Evolutionary conservation across 768 basidiomycete genomes (phyloP).

Genomic region (Leccinum subtestaceum): DNA sequence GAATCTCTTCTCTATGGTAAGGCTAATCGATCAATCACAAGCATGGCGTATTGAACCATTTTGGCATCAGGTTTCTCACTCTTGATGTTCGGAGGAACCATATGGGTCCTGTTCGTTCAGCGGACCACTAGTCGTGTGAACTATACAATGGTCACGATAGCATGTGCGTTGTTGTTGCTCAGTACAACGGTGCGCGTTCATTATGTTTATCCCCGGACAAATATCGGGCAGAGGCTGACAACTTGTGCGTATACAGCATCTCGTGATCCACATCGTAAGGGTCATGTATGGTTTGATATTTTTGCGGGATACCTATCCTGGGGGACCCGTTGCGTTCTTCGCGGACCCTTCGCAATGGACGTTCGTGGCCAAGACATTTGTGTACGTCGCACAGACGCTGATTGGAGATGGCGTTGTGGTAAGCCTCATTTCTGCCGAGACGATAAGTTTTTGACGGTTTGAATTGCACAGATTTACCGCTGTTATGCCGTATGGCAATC

Average conservation of each 20-base stretch:
- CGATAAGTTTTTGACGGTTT: background rate
- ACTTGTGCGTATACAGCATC: background rate
- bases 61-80: background rate
- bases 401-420: background rate
- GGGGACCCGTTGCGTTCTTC: background rate
- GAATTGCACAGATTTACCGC: background rate
- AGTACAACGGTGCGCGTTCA: background rate
- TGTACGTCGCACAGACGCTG: background rate
- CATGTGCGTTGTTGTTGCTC: background rate
- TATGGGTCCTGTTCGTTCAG: background rate
- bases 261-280: background rate
- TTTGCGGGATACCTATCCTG: background rate
- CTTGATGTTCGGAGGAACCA: background rate
- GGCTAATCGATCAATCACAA: background rate
- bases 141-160: background rate
- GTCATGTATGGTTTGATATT: background rate
- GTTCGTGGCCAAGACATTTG: background rate
- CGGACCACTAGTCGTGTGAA: background rate
- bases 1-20: background rate
- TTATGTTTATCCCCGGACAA: too few species aligned
- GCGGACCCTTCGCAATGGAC: background rate
- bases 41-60: background rate
- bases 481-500: background rate
- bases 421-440: too few species aligned
- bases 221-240: too few species aligned